phyloP scores from a whole-genome alignment of 352 stramenopile genomes.

The Salisapilia sapeloensis region DNA sequence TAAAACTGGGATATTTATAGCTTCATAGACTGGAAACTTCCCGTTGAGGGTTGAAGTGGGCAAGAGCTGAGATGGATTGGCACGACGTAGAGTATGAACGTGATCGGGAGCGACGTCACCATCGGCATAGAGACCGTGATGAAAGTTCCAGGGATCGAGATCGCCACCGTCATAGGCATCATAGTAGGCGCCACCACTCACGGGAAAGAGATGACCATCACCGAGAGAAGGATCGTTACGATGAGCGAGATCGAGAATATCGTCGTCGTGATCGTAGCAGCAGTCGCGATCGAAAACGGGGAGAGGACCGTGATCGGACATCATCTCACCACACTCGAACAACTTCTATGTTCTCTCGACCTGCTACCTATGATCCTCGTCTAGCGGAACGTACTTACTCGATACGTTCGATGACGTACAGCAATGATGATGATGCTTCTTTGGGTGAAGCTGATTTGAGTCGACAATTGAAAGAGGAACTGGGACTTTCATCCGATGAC shows the following conservation, averaged over 20 bases:
- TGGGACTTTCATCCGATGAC: conserved; percentile 61
- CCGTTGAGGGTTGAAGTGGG: no score
- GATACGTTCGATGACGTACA: conserved; percentile 6
- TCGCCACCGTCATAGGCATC: conserved; percentile 9
- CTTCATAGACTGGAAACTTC: no score
- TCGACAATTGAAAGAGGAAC: conserved; percentile 56
- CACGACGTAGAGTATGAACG: no score
- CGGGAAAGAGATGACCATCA: conserved; percentile 7
- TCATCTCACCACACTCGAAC: not conserved
- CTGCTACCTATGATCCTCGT: conserved; percentile 63
- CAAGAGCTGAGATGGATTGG: no score
- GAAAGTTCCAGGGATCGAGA: conserved; percentile 5
- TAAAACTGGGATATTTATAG: no score
- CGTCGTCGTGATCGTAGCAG: not conserved
- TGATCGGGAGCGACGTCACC: conserved; percentile 8
- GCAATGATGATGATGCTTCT: conserved; percentile 26
- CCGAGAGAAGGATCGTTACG: conserved; percentile 8
- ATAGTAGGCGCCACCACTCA: conserved; percentile 5
- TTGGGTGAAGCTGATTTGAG: conserved; percentile 16
- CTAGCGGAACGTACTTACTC: conserved; percentile 40
- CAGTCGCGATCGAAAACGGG: no score
- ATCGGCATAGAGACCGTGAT: conserved; percentile 4
- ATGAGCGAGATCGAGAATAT: conserved; percentile 1
- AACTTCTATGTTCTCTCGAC: conserved; percentile 46
- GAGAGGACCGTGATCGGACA: not conserved